Evolutionary conservation across 805 yeast species (phyloP).

Genomic region (Saccharomycopsis lassenensis): DNA sequence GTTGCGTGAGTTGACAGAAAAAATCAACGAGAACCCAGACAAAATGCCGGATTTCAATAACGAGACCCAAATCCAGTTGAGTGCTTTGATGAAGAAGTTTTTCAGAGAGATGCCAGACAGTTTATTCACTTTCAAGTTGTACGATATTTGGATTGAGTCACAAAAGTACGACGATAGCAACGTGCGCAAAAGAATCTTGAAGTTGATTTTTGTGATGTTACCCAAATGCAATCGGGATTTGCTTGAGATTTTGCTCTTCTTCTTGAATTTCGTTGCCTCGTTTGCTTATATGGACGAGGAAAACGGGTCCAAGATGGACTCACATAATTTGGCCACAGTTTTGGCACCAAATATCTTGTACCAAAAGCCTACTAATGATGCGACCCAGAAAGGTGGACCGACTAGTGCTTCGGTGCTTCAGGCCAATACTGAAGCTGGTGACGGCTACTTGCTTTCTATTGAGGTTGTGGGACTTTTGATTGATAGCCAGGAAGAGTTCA

Average conservation of each 20-base stretch:
- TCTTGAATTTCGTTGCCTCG: constrained; percentile 91
- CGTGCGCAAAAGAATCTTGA: constrained; percentile 43
- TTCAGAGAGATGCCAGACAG: constrained; percentile 91
- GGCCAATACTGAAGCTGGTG: constrained; percentile 32
- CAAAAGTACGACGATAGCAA: constrained; percentile 40
- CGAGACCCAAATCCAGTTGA: constrained; percentile 84
- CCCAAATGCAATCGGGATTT: constrained; percentile 78
- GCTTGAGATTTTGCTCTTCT: constrained; percentile 74
- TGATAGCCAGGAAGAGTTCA: constrained; percentile 67
- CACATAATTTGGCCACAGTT: constrained; percentile 90
- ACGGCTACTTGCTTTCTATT: constrained; percentile 76
- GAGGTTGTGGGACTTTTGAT: constrained; percentile 82
- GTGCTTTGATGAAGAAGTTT: constrained; percentile 87
- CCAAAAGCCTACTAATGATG: constrained; percentile 30
- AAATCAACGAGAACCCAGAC: constrained; percentile 63
- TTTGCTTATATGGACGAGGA: constrained; percentile 89
- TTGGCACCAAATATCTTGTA: constrained; percentile 85
- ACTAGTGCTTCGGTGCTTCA: constrained; percentile 11
- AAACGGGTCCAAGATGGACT: constrained; percentile 90
- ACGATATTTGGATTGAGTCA: constrained; percentile 68
- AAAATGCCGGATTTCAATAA: constrained; percentile 56
- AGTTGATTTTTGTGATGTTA: constrained; percentile 59
- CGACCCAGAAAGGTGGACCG: constrained; percentile 24
- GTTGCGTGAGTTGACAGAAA: constrained; percentile 59
- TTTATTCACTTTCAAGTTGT: constrained; percentile 61